Evolutionary conservation across 106 monocot species (phyloP), one percentile per base, ranked within the genome.

Genomic region (Dactylorhiza incarnata): DNA sequence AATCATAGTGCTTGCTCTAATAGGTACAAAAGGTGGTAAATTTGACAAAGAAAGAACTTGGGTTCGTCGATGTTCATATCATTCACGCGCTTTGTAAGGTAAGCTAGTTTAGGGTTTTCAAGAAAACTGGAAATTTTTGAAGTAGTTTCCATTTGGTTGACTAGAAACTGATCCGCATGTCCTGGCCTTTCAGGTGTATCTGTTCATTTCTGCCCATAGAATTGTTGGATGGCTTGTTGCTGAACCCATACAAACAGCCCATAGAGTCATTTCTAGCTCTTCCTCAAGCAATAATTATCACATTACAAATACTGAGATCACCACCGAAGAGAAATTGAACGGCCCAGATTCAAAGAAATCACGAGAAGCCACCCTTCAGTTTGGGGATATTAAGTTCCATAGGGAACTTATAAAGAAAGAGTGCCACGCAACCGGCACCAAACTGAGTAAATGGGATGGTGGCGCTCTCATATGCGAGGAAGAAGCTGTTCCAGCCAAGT

Each of bases 381-480:
- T 95, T 80, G 95, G 95, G 74, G 73, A 82, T 19, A 51, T 88
- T 49, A 85, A 20, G 25, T 90, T 95, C 75, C 85, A 72, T 49
- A 83, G 89, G 75, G 92, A 95, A 71, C 52, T 85, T 46, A 22
- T 82, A 20, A 86, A 50, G 58, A 85, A 59, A 80, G 47, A 29
- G 44, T 24, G 24, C 17, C 13, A 76, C 22, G 9, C 58, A 23
- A 72, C 63, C 49, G 79, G 74, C 6, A 47, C 0, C 10, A 68
- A 79, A 23, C 71, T 55, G 7, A 37, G 37, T 37, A 37, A 37
- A 37, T 37, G 37, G 0, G 80, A 85, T 67, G 49, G 47, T 75
- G 92, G 88, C 82, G 95, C 95, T 50, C 78, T 88, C 9, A 75
- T 90, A 14, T 88, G 88, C 67, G 86, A 88, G 75, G 86, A 90